These are phyloP conservation scores for Botrytis pseudocinerea DNA, from an alignment of 2,329 filamentous ascomycete species.

Conservation along the genomic window DNA sequence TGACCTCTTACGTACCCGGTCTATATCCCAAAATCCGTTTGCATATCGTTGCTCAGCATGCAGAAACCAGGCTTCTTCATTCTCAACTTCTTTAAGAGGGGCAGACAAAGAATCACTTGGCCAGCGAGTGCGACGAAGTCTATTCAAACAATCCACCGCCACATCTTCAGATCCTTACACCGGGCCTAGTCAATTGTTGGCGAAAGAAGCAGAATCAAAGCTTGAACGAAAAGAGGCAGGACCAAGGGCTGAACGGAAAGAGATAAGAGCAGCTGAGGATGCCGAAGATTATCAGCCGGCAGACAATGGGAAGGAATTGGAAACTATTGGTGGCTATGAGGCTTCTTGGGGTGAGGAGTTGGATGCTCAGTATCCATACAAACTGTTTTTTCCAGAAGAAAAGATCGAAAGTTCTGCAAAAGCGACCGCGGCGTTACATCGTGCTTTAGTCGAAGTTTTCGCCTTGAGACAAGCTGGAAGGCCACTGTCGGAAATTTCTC, in stretches of 20 bases:
- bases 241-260: constrained; percentile 21
- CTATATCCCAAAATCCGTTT: constrained; percentile 23
- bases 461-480: constrained; percentile 49
- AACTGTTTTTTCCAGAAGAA: constrained; percentile 44
- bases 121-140: constrained; percentile 48
- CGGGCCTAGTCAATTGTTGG: constrained; percentile 37
- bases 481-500: constrained; percentile 32
- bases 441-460: constrained; percentile 57
- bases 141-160: constrained; percentile 53
- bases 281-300: constrained; percentile 47
- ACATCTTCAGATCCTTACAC: constrained; percentile 51
- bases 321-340: constrained; percentile 53
- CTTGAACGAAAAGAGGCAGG: constrained; percentile 25
- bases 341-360: constrained; percentile 45
- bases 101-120: constrained; percentile 41
- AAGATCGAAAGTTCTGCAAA: constrained; percentile 42
- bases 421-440: constrained; percentile 50
- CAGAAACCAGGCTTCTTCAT: constrained; percentile 34
- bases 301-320: constrained; percentile 53
- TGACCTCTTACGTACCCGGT: constrained; percentile 32
- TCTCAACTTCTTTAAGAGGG: constrained; percentile 36
- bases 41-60: constrained; percentile 36
- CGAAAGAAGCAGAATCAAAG: constrained; percentile 29
- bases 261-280: constrained; percentile 23
- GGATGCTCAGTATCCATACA: constrained; percentile 44